phyloP scores from a whole-genome alignment of 805 yeast species.

The Saitoella complicata region DNA sequence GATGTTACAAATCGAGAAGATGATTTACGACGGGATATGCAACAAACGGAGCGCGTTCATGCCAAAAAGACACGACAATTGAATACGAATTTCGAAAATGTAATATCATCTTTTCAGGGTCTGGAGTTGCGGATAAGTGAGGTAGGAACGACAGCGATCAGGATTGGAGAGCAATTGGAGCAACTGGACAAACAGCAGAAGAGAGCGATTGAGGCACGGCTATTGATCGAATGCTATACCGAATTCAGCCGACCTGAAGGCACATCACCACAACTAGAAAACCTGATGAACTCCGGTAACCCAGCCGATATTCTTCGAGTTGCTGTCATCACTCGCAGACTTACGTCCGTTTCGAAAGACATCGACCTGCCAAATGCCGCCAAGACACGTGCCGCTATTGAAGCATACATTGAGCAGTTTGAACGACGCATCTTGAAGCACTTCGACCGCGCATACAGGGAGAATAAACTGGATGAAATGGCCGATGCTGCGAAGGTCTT shows the following conservation, averaged over 20 bases:
- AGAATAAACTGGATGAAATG: constrained; percentile 53
- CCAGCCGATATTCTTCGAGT: too few species aligned
- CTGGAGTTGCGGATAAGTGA: constrained; percentile 20
- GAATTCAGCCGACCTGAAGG: neutral
- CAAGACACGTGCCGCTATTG: constrained; percentile 31
- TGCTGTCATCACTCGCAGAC: too few species aligned
- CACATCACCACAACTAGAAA: too few species aligned
- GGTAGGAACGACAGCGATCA: constrained; percentile 18
- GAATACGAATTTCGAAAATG: constrained; percentile 29
- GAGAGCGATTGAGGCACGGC: neutral
- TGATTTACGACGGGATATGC: constrained; percentile 40
- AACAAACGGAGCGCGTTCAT: constrained; percentile 47
- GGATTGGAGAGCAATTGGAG: constrained; percentile 18
- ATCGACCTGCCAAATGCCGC: constrained; percentile 9
- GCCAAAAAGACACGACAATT: constrained; percentile 46
- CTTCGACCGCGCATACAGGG: constrained; percentile 60
- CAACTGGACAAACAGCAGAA: constrained; percentile 24
- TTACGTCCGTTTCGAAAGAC: neutral
- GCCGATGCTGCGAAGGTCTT: constrained; percentile 46
- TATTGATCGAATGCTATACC: neutral
- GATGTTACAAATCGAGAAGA: constrained; percentile 38
- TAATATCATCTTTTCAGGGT: constrained; percentile 21
- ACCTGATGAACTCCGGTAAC: too few species aligned
- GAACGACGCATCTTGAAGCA: constrained; percentile 53
- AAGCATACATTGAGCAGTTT: constrained; percentile 58